Percentiles rank a stretch among this genome's conserved stretches.
These are phyloP conservation scores for Conticribra weissflogii DNA, from an alignment of 108 stramenopile genomes.

Conservation along the genomic window DNA sequence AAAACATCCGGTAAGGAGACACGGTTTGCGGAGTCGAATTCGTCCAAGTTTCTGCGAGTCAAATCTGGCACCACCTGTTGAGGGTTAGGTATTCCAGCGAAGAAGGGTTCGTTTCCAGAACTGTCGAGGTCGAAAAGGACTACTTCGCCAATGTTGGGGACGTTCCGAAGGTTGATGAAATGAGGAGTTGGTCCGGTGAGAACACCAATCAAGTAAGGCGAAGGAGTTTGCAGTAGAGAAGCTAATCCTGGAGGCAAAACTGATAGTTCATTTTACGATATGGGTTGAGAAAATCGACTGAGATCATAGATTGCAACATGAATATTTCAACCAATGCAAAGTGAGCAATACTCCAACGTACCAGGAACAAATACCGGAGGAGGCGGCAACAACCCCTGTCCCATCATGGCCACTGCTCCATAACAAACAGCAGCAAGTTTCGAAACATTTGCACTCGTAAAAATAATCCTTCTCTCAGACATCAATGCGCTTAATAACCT, in stretches of 20 bases:
- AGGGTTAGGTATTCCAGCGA: slow-evolving; percentile 36
- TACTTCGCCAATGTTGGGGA: slow-evolving; percentile 26
- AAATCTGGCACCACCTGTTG: slow-evolving; percentile 40
- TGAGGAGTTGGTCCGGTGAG: slow-evolving; percentile 15
- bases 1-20: slow-evolving; percentile 35
- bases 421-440: slow-evolving; percentile 45
- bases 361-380: slow-evolving; percentile 46
- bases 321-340: no score
- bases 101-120: slow-evolving; percentile 39
- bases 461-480: slow-evolving; percentile 44
- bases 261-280: background rate
- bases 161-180: slow-evolving; percentile 21
- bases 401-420: slow-evolving; percentile 51
- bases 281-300: no score
- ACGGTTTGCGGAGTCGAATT: slow-evolving; percentile 25
- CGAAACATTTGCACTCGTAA: slow-evolving; percentile 37
- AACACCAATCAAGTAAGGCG: slow-evolving; percentile 56
- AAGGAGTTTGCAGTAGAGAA: slow-evolving; percentile 29
- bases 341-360: no score
- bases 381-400: slow-evolving; percentile 49
- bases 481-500: slow-evolving; percentile 46
- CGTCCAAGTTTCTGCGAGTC: slow-evolving; percentile 32
- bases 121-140: slow-evolving; percentile 52
- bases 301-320: no score
- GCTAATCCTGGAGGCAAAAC: slow-evolving; percentile 52